phyloP scores from a whole-genome alignment of 305 asterid species.

The Fraxinus greggii region DNA sequence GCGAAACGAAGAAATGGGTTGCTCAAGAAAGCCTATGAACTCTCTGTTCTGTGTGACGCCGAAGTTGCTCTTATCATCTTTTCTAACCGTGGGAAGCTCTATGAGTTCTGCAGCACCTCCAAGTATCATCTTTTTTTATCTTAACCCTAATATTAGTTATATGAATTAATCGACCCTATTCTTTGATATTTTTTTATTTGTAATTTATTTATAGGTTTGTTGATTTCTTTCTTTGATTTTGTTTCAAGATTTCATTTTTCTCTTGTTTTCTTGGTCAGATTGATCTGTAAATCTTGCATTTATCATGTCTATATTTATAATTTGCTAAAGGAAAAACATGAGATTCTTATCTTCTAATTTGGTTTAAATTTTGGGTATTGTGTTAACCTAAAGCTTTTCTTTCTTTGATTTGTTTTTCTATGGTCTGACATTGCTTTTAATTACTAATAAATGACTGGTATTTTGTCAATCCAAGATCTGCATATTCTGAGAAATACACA shows the following conservation, averaged over 20 bases:
- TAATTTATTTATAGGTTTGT: neutral
- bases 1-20: slow-evolving; percentile 58
- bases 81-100: slow-evolving; percentile 55
- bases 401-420: neutral
- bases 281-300: neutral
- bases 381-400: neutral
- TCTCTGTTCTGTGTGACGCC: slow-evolving; percentile 53
- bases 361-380: neutral
- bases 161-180: neutral
- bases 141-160: neutral
- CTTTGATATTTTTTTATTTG: neutral
- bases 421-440: neutral
- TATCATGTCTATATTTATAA: neutral
- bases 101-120: slow-evolving; percentile 59
- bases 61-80: slow-evolving; percentile 56
- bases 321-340: neutral
- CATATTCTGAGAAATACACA: slow-evolving; percentile 25
- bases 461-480: slow-evolving; percentile 7
- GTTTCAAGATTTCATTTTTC: neutral
- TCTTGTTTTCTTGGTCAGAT: neutral
- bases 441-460: slow-evolving; percentile 15
- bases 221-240: neutral
- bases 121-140: slow-evolving; percentile 34
- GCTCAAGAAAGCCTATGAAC: slow-evolving; percentile 53
- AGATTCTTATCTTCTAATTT: neutral